Percentiles rank a stretch among this genome's conserved stretches.
Evolutionary conservation across 2,329 filamentous ascomycete species (phyloP).

Genomic region (Fusarium setosum): DNA sequence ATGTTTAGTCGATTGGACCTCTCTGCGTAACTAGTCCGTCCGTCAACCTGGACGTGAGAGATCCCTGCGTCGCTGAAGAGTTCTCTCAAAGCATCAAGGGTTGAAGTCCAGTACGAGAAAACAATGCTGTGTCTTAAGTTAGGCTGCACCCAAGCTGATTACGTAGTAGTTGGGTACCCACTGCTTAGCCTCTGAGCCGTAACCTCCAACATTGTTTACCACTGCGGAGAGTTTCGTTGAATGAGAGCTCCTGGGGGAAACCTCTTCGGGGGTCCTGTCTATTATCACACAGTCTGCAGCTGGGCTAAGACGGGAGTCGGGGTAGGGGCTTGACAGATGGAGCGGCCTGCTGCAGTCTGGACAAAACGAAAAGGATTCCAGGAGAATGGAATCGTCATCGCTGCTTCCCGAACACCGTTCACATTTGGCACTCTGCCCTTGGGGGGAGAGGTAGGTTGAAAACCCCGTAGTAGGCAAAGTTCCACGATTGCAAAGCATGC

Average conservation of each 20-base stretch:
- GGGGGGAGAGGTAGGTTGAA: background rate
- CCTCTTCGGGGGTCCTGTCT: background rate
- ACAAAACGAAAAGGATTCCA: conserved; percentile 1
- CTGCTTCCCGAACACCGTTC: conserved; percentile 4
- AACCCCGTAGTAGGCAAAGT: background rate
- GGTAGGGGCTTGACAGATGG: background rate
- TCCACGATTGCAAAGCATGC: conserved; percentile 16
- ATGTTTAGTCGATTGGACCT: background rate
- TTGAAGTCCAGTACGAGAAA: conserved; percentile 22
- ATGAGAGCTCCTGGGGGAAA: background rate
- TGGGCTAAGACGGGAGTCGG: background rate
- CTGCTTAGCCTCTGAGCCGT: background rate
- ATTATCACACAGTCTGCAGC: background rate
- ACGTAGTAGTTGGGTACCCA: background rate
- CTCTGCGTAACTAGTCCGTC: conserved; percentile 1
- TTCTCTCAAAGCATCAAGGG: background rate
- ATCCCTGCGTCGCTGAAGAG: background rate
- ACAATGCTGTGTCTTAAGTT: conserved; percentile 2
- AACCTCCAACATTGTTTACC: background rate
- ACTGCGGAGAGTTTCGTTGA: conserved; percentile 16
- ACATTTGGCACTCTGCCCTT: background rate
- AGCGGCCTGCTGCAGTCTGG: conserved; percentile 6
- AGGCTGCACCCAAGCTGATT: background rate
- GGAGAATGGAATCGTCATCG: background rate
- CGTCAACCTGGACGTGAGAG: background rate